Evolutionary conservation across 139 green algal genomes (phyloP).

Genomic region (Tetradesmus lagerheimii): DNA sequence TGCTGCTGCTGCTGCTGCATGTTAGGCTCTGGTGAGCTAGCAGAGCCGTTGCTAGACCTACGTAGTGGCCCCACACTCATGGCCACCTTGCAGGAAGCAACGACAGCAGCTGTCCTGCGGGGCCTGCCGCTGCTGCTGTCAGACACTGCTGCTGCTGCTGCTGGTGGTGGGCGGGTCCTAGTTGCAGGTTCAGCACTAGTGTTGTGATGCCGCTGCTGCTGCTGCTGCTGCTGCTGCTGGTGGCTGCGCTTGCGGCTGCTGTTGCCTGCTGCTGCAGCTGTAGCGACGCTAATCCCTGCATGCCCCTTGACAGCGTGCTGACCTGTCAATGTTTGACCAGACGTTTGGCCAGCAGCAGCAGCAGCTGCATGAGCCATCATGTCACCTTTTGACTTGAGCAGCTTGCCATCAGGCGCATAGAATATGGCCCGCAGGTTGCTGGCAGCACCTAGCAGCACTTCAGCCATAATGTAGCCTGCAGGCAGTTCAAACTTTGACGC

Average conservation of each 20-base stretch:
- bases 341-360: no score
- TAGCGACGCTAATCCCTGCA: background rate
- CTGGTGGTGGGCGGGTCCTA: background rate
- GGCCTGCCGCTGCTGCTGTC: background rate
- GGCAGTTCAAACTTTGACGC: conserved; percentile 19
- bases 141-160: background rate
- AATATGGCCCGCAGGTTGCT: background rate
- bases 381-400: background rate
- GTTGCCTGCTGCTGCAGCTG: no score
- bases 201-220: background rate
- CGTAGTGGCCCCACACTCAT: background rate
- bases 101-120: background rate
- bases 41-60: background rate
- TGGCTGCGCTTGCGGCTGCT: background rate
- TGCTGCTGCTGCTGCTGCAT: background rate
- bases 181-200: background rate
- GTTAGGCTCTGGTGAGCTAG: background rate
- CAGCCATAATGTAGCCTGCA: conserved; percentile 5
- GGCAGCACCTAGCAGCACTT: background rate
- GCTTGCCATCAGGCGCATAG: conserved; percentile 12
- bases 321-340: no score
- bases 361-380: background rate
- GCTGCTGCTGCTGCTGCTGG: background rate
- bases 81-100: background rate
- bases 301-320: background rate